A percentile compares a stretch with the other conserved stretches of the same genome.
Conservation (phyloP, 768 basidiomycete species). For the Trametes cubensis region DNA sequence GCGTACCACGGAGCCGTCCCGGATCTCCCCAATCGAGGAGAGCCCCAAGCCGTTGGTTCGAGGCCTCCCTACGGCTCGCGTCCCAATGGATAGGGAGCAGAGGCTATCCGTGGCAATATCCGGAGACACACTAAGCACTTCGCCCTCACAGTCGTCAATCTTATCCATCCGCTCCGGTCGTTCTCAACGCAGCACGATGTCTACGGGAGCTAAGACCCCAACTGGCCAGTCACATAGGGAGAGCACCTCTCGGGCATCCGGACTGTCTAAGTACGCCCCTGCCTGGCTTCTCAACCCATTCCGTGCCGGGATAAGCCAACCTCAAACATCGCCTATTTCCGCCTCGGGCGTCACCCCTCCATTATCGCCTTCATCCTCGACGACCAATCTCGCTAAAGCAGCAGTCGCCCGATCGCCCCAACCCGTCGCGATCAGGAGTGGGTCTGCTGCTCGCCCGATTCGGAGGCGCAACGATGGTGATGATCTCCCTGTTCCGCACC, state of each 20-base stretch:
- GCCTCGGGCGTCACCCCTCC: conserved; percentile 37
- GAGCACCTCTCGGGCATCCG: conserved; percentile 40
- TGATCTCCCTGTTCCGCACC: conserved; percentile 49
- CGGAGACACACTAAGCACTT: conserved; percentile 49
- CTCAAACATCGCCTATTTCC: conserved; percentile 60
- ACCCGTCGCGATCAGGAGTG: conserved; percentile 42
- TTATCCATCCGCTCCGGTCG: conserved; percentile 54
- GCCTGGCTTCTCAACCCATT: conserved; percentile 84
- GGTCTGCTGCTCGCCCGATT: conserved; percentile 42
- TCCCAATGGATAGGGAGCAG: conserved; percentile 22
- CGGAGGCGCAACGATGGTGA: conserved; percentile 62
- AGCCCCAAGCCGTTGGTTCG: conserved; percentile 55
- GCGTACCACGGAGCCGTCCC: conserved; percentile 51
- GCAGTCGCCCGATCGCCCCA: conserved; percentile 38
- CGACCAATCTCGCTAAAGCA: conserved; percentile 25
- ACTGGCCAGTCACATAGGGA: conserved; percentile 27
- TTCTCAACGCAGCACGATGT: conserved; percentile 45
- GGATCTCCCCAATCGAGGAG: conserved; percentile 72
- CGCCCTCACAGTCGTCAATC: conserved; percentile 70
- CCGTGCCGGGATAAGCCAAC: conserved; percentile 61
- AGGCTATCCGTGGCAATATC: conserved; percentile 24
- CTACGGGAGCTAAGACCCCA: conserved; percentile 36
- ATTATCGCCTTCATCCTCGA: conserved; percentile 20
- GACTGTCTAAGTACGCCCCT: conserved; percentile 64
- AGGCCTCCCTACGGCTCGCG: conserved; percentile 53